Base-by-base conservation (phyloP, 2,329 filamentous ascomycete species). In the Paraconiothyrium brasiliense region DNA sequence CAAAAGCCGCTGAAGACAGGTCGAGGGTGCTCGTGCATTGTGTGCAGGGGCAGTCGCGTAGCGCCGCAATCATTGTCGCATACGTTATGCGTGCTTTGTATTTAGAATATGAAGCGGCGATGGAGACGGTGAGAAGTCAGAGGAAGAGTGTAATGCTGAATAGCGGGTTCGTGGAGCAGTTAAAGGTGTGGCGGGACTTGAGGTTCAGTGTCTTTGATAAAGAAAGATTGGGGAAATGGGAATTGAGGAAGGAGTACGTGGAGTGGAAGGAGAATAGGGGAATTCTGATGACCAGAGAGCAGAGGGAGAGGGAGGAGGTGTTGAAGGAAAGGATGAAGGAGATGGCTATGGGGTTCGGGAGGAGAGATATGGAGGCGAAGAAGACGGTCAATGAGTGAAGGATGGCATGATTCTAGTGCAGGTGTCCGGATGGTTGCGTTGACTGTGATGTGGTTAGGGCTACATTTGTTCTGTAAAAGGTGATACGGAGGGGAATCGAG, bases 11-110 rank as follows among this genome's bases (percentile, higher is more conserved):
- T 14, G 54, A 20, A 11, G 7, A 46, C 11, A 16, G 4, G 24
- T 24, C 20, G 1, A 50, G 35, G n/a, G 61, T 69, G 2, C 60
- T 70, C 1, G 59, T 70, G 1, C 67, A 70, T 27, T 70, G 66
- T 27, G 20, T 62, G 0, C 60, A 67, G 46, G 64, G 66, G 10
- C 57, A 64, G n/a, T 68, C 66, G n/a, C 56, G 67, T 1, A 62
- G 58, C 35, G 62, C 58, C 1, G 54, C 64, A 1, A 35, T 68
- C 4, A 46, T 70, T 14, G 48, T 64, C 8, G 67, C 64, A 13
- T 63, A 59, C 37, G 27, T 68, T 24, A 70, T 70, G 67, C 59
- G 61, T 14, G 16, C 16, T 24, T 59, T 54, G 10, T 9, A 32
- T 1, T 20, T 67, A 30, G 8, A 22, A 14, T 70, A 63, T 43